Evolutionary conservation across 2,329 filamentous ascomycete species (phyloP), one percentile per base, ranked within the genome.

Genomic region (Cercospora canescens): DNA sequence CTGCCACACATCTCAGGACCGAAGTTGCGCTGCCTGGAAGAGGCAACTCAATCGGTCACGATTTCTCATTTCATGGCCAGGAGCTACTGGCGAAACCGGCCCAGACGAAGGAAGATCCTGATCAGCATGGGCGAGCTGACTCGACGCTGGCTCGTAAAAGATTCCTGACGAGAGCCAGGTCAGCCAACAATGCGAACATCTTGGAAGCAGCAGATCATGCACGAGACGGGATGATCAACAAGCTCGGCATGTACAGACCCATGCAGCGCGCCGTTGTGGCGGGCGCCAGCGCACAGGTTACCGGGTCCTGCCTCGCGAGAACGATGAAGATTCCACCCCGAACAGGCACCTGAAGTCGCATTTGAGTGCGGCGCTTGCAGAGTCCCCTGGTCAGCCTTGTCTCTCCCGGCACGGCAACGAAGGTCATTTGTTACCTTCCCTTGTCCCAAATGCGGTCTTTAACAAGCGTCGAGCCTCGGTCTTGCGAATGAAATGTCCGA

Each of bases 311-410:
- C 57, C 37, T 60, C 21, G 24, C 24, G 45, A 30, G 24, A 52
- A 52, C 45, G 24, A 21, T 26, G 45, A 7, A 52, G 12, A 52
- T 30, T 52, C 21, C 45, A 52, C 7, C 45, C 52, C 52, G 28
- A 56, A 56, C 11, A 9, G 26, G 52, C 52, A 56, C 18, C 52
- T 56, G 52, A 56, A 56, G 52, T 56, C 9, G 30, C n/a, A 35
- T 56, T 56, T 56, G 52, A 56, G 52, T 56, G 52, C 52, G 52
- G 52, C 52, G 52, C 52, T 56, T 56, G 52, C 52, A 56, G 52
- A 56, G 8, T 18, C n/a, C 52, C 52, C 52, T 56, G 52, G n/a
- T 56, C 52, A 6, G 28, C 30, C 32, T 35, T n/a, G 28, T 56
- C 21, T 56, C n/a, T 56, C 52, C 52, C 52, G 52, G 16, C 28